phyloP scores from a whole-genome alignment of 176 grass and related monocot genomes.

The Cocos nucifera region DNA sequence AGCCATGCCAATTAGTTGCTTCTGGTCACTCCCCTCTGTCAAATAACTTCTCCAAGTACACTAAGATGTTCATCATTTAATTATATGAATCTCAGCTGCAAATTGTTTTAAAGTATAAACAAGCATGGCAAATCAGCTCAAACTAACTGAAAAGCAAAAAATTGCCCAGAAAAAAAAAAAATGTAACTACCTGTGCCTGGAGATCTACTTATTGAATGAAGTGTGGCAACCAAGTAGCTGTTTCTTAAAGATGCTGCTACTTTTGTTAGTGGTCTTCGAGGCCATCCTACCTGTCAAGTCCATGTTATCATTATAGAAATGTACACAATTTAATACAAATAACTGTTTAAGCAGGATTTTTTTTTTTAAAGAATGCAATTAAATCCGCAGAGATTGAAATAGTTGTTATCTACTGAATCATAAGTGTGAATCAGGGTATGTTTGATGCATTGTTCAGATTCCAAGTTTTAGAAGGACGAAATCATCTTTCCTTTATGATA shows the following conservation, averaged over 20 bases:
- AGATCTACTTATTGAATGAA: slow-evolving; percentile 61
- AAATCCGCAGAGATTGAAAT: no score
- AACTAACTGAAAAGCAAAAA: slow-evolving; percentile 1
- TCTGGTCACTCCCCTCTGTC: slow-evolving; percentile 81
- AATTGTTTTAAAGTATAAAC: slow-evolving; percentile 5
- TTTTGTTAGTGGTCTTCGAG: slow-evolving; percentile 84
- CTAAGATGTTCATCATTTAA: slow-evolving; percentile 81
- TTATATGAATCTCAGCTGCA: slow-evolving; percentile 51
- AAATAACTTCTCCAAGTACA: slow-evolving; percentile 97
- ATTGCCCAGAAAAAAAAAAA: background rate
- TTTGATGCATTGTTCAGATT: no score
- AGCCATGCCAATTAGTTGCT: slow-evolving; percentile 82
- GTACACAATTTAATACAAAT: no score
- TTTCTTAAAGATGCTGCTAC: slow-evolving; percentile 89
- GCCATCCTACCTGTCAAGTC: slow-evolving; percentile 83
- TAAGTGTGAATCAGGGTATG: no score
- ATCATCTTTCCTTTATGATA: no score
- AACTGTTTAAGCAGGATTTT: no score
- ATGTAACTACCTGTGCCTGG: slow-evolving; percentile 30
- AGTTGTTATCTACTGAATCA: no score
- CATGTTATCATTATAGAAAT: slow-evolving; percentile 15
- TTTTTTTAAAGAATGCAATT: no score
- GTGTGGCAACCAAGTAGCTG: slow-evolving; percentile 80
- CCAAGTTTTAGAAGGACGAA: no score
- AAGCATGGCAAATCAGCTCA: slow-evolving; percentile 4